These are phyloP conservation scores for Yarrowia sp. DNA, from an alignment of 805 yeast species.

Conservation along the genomic window DNA sequence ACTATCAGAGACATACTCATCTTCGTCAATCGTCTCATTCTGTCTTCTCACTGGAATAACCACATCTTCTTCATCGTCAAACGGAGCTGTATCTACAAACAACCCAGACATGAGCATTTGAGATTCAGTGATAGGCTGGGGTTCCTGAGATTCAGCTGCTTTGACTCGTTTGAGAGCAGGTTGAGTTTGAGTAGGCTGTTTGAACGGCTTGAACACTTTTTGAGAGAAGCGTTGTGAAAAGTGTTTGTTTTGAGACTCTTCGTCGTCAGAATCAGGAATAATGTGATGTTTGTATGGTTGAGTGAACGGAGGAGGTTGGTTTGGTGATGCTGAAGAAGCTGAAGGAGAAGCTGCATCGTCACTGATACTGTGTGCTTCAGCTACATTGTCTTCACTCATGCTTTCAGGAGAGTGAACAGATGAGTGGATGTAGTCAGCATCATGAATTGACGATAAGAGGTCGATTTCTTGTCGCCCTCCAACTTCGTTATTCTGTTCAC, in stretches of 20 bases:
- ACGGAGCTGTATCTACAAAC: neutral
- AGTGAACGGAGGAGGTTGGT: neutral
- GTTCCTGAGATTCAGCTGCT: neutral
- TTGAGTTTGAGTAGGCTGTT: neutral
- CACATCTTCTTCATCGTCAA: neutral
- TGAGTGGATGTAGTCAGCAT: no score
- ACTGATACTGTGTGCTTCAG: no score
- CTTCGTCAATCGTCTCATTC: neutral
- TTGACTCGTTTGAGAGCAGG: neutral
- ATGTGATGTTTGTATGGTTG: neutral
- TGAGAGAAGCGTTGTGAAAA: neutral
- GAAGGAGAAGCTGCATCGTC: no score
- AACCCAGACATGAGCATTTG: conserved; percentile 7
- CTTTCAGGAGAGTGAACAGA: no score
- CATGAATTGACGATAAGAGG: no score
- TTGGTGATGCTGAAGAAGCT: no score
- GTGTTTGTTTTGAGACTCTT: neutral
- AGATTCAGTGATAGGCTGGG: conserved; percentile 6
- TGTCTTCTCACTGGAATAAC: conserved; percentile 11
- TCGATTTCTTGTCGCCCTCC: no score
- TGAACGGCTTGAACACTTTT: neutral
- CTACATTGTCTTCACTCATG: no score
- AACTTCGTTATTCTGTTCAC: neutral
- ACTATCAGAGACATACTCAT: conserved; percentile 5
- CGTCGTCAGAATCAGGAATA: neutral